Conservation (phyloP, 345 rosid genomes). For the Eucalyptus victrix region DNA sequence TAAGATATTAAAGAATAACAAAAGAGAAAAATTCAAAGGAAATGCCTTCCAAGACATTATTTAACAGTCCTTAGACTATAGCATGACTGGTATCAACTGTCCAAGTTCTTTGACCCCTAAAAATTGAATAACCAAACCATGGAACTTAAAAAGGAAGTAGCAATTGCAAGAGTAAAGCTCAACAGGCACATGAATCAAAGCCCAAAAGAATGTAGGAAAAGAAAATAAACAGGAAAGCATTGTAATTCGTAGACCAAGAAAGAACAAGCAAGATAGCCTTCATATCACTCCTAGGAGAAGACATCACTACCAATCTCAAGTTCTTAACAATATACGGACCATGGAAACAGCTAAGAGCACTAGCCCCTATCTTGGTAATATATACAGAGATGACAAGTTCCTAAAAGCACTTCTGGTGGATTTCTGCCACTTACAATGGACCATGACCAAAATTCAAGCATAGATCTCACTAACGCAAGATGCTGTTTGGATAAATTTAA, state of each 20-base stretch:
- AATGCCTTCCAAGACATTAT: background rate
- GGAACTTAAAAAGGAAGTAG: background rate
- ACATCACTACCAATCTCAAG: background rate
- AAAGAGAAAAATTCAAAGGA: background rate
- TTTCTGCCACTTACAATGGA: background rate
- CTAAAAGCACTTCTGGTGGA: background rate
- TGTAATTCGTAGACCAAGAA: background rate
- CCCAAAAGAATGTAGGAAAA: background rate
- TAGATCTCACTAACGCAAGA: background rate
- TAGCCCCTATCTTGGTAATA: background rate
- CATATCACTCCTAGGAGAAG: background rate
- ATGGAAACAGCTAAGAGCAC: background rate
- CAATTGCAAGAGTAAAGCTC: background rate
- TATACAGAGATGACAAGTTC: background rate
- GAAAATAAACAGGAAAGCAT: background rate
- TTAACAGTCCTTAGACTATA: background rate
- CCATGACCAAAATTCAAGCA: background rate
- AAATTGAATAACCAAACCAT: background rate
- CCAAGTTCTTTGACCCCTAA: background rate
- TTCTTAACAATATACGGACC: background rate
- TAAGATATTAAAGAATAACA: background rate
- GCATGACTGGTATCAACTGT: background rate
- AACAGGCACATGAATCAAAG: background rate
- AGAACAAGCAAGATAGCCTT: background rate
- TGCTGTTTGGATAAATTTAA: background rate